Conservation (phyloP, 768 basidiomycete genomes). For the Tylopilus sp. region DNA sequence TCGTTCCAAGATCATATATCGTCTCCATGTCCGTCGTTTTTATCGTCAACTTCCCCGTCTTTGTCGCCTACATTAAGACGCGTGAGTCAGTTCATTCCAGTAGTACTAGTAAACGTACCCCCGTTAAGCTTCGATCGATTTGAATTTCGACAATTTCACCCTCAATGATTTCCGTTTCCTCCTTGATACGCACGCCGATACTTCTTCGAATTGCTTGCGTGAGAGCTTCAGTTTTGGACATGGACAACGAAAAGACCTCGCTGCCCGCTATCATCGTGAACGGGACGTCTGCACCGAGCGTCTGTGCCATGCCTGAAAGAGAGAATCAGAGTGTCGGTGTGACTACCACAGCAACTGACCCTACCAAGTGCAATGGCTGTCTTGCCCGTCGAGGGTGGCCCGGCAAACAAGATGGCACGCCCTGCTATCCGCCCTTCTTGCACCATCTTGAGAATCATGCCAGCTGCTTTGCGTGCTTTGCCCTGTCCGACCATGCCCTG, state of each 20-base stretch:
- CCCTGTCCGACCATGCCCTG: constrained; percentile 98
- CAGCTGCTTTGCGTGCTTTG: constrained; percentile 95
- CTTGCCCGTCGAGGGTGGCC: constrained; percentile 96
- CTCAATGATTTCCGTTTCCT: constrained; percentile 96
- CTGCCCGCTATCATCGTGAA: constrained; percentile 98
- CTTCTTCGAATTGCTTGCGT: constrained; percentile 95
- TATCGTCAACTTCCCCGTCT: constrained; percentile 95
- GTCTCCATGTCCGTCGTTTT: constrained; percentile 99
- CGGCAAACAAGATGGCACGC: constrained; percentile 94
- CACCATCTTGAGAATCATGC: constrained; percentile 97
- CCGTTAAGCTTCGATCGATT: constrained; percentile 94
- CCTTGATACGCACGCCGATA: constrained; percentile 96
- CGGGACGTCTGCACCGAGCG: constrained; percentile 89
- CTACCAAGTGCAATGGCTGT: constrained; percentile 97
- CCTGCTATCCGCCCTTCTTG: constrained; percentile 95
- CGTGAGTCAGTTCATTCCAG: neutral
- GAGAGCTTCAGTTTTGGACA: constrained; percentile 98
- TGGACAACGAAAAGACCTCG: constrained; percentile 96
- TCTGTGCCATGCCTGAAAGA: constrained; percentile 89
- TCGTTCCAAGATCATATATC: constrained; percentile 95
- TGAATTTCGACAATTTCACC: constrained; percentile 99
- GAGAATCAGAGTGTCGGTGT: neutral
- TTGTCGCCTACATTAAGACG: constrained; percentile 67
- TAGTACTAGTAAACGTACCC: constrained; percentile 47
- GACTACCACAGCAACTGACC: neutral